Evolutionary conservation across 495 filamentous ascomycete species (phyloP).

Genomic region (Penicillium dipodomyicola): DNA sequence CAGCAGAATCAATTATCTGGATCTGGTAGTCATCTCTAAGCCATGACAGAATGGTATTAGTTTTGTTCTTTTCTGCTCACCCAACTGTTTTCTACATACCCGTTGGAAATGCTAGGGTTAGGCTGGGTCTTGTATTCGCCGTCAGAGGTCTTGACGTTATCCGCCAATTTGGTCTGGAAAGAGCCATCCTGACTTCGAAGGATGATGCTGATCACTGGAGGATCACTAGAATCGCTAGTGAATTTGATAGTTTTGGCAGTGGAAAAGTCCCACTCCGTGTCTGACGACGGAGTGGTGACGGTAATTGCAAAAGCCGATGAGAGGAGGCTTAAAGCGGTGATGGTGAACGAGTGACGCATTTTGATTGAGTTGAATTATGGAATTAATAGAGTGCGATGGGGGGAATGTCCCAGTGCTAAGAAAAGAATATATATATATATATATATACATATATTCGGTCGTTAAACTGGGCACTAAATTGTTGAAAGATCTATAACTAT

Average conservation of each 20-base stretch:
- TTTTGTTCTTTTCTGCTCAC: conserved; percentile 7
- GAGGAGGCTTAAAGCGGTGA: conserved; percentile 13
- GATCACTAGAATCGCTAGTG: conserved; percentile 12
- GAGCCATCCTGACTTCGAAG: conserved; percentile 19
- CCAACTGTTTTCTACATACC: conserved; percentile 14
- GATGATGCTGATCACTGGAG: conserved; percentile 15
- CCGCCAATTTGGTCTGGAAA: conserved; percentile 21
- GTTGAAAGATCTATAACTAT: conserved; percentile 3
- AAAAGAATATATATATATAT: conserved; percentile 6
- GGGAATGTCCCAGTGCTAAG: neutral
- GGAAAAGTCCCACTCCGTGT: conserved; percentile 17
- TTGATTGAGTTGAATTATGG: conserved; percentile 12
- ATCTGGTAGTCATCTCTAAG: conserved; percentile 18
- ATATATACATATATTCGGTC: conserved; percentile 3
- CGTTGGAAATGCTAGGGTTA: conserved; percentile 19
- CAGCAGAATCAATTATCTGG: conserved; percentile 18
- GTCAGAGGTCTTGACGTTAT: conserved; percentile 20
- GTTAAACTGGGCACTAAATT: conserved; percentile 2
- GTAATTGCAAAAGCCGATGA: conserved; percentile 19
- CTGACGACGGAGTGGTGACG: conserved; percentile 13
- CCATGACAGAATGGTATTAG: conserved; percentile 10
- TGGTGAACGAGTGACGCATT: conserved; percentile 16
- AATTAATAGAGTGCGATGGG: neutral
- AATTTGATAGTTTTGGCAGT: conserved; percentile 21
- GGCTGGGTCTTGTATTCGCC: conserved; percentile 20